Conservation (phyloP, 2,329 filamentous ascomycete species). For the Daldinia eschscholtzii region DNA sequence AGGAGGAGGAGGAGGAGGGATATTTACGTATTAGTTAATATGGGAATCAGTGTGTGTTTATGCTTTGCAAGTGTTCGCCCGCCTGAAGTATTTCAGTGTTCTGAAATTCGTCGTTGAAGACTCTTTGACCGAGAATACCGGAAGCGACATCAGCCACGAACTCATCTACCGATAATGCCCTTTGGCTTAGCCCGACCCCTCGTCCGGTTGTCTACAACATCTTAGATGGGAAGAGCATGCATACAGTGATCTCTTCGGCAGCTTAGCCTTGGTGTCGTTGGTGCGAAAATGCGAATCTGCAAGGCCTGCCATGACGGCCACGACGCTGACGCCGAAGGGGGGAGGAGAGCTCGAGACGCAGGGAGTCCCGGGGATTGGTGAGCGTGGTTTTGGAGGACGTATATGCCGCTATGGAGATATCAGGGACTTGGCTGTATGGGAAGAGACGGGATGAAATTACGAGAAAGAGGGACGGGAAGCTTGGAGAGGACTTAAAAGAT, state of each 20-base stretch:
- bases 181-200: not conserved
- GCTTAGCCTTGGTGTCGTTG: not conserved
- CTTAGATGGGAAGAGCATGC: too few relatives aligned
- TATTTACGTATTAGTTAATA: conserved; percentile 10
- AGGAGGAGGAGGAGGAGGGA: not conserved
- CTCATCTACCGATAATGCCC: not conserved
- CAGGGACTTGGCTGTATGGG: too few relatives aligned
- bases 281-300: not conserved
- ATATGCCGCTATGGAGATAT: too few relatives aligned
- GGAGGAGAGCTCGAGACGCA: too few relatives aligned
- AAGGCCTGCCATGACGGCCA: not conserved
- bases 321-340: not conserved
- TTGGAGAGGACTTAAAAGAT: too few relatives aligned
- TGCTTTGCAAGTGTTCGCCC: not conserved
- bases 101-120: not conserved
- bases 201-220: too few relatives aligned
- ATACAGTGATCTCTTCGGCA: not conserved
- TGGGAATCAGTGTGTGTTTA: not conserved
- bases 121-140: not conserved
- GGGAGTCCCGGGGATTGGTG: too few relatives aligned
- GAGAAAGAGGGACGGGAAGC: too few relatives aligned
- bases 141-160: not conserved
- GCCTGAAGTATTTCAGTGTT: too few relatives aligned
- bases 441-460: too few relatives aligned
- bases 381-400: too few relatives aligned